A percentile compares a stretch with the other conserved stretches of the same genome.
Conservation (phyloP, 2,329 filamentous ascomycete genomes). For the Scleromitrula shiraiana region DNA sequence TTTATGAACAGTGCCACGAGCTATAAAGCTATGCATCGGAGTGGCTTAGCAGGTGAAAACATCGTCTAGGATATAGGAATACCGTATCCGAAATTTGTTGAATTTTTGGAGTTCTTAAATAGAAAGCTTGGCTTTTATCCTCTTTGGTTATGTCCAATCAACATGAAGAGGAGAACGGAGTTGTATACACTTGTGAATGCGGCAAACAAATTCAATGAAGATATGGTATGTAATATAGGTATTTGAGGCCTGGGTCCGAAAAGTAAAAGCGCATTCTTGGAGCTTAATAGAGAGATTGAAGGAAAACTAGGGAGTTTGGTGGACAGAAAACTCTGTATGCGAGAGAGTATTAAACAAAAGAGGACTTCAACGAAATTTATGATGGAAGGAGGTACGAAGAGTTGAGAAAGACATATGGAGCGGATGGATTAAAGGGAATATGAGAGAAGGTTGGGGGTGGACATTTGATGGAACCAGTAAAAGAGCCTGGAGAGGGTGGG, state of each 20-base stretch:
- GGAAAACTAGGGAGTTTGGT: conserved; percentile 57
- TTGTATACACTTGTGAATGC: conserved; percentile 31
- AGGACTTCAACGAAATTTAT: conserved; percentile 61
- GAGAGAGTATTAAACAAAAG: conserved; percentile 69
- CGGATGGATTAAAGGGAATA: too few species aligned
- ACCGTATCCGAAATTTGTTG: conserved; percentile 39
- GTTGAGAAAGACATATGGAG: too few species aligned
- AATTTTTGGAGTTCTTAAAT: conserved; percentile 44
- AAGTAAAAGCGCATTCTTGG: conserved; percentile 47
- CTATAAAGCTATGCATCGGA: conserved; percentile 53
- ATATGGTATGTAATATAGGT: conserved; percentile 53
- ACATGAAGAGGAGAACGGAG: conserved; percentile 22
- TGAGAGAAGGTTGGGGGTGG: too few species aligned
- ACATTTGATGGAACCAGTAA: too few species aligned
- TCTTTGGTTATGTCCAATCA: conserved; percentile 50
- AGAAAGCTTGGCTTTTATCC: conserved; percentile 27
- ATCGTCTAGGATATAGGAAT: conserved; percentile 56
- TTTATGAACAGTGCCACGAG: conserved; percentile 54
- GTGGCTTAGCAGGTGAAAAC: conserved; percentile 44
- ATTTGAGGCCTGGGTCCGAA: conserved; percentile 71
- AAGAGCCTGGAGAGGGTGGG: too few species aligned
- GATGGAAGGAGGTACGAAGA: conserved; percentile 50
- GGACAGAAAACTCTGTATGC: conserved; percentile 85
- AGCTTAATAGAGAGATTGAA: conserved; percentile 64
- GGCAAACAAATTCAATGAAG: too few species aligned